Conservation (phyloP, 345 rosid species). For the Trapa bicornis region DNA sequence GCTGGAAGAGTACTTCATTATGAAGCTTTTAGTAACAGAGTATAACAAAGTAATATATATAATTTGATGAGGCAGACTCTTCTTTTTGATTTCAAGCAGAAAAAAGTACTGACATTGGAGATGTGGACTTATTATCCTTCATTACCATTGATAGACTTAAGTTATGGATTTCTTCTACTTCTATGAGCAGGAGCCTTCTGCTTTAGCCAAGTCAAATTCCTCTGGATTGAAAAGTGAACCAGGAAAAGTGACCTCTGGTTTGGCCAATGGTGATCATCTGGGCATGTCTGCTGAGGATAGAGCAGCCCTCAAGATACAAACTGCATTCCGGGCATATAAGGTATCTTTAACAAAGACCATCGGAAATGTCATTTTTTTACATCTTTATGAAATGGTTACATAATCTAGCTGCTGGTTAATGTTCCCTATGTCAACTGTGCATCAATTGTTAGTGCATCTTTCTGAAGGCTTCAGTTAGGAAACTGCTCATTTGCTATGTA, state of each 20-base stretch:
- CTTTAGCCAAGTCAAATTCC: conserved; percentile 48
- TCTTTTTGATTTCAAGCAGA: neutral
- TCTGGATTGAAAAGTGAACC: conserved; percentile 38
- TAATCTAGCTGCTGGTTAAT: neutral
- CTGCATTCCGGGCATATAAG: conserved; percentile 67
- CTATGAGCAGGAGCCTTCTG: conserved; percentile 33
- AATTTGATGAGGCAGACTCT: neutral
- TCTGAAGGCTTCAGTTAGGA: too few species aligned
- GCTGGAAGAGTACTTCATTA: neutral
- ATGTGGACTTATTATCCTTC: too few species aligned
- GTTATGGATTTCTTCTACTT: neutral
- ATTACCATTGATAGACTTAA: too few species aligned
- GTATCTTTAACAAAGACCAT: conserved; percentile 16
- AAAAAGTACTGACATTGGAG: neutral
- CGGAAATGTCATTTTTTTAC: neutral
- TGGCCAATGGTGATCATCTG: conserved; percentile 14
- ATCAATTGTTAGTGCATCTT: too few species aligned
- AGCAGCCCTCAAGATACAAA: conserved; percentile 60
- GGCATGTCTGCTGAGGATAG: conserved; percentile 36
- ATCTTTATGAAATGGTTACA: neutral
- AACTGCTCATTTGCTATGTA: neutral
- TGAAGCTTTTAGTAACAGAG: neutral
- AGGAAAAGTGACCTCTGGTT: conserved; percentile 16
- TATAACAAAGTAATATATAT: too few species aligned
- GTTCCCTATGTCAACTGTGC: neutral